Evolutionary conservation across 1,284 basidiomycete genomes (phyloP).

Genomic region (Tetrapyrgos nigripes): DNA sequence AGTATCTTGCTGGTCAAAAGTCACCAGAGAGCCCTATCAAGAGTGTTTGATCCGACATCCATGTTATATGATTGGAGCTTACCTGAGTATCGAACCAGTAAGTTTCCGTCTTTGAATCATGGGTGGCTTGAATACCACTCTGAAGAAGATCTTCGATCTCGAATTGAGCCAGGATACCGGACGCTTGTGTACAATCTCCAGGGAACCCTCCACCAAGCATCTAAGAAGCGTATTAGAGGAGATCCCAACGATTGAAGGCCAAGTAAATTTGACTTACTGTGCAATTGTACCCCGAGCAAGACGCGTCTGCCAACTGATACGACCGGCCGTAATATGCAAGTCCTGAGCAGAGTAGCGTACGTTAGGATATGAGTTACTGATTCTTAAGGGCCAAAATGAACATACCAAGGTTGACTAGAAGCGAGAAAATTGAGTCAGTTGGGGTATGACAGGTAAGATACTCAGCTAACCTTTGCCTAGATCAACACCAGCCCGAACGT

Average conservation of each 20-base stretch:
- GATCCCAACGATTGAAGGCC: neutral
- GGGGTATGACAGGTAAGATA: neutral
- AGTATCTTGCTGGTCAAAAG: conserved; percentile 21
- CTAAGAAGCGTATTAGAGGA: neutral
- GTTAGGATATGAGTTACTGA: conserved; percentile 11
- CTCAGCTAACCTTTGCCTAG: conserved; percentile 8
- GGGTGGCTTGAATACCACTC: conserved; percentile 6
- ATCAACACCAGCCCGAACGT: conserved; percentile 24
- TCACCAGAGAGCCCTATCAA: conserved; percentile 11
- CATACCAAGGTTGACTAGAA: too few relatives aligned
- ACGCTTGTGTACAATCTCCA: conserved; percentile 17
- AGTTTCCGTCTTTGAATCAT: conserved; percentile 18
- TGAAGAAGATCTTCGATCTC: conserved; percentile 19
- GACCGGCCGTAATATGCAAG: conserved; percentile 23
- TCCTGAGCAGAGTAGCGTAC: too few relatives aligned
- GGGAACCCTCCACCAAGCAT: conserved; percentile 23
- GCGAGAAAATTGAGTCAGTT: neutral
- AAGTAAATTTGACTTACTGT: conserved; percentile 3
- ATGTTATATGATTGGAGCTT: neutral
- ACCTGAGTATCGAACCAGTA: conserved; percentile 21
- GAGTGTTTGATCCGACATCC: neutral
- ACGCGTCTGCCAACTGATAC: conserved; percentile 13
- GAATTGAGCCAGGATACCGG: conserved; percentile 22
- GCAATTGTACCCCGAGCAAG: conserved; percentile 22
- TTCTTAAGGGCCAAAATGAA: neutral